Evolutionary conservation across 1,139 yeast species (phyloP).

Genomic region (Blastobotrys buckinghamii): DNA sequence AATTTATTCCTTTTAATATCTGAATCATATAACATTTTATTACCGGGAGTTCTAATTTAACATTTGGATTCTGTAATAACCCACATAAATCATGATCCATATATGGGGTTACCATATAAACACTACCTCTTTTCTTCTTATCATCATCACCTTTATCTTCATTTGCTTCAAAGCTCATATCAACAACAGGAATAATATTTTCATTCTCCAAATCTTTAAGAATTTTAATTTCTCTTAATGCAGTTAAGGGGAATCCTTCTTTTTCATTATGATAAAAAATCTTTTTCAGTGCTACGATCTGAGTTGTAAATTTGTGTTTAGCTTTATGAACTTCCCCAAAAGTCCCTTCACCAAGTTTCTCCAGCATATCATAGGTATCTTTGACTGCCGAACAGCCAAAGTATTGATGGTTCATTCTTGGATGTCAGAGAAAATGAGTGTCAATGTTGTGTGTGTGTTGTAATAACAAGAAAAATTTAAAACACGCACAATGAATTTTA

Average conservation of each 20-base stretch:
- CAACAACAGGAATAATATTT: slow-evolving; percentile 73
- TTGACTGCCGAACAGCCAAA: slow-evolving; percentile 32
- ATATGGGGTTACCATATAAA: slow-evolving; percentile 88
- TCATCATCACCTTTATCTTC: slow-evolving; percentile 24
- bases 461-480: background rate
- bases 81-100: slow-evolving; percentile 95
- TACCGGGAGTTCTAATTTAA: slow-evolving; percentile 54
- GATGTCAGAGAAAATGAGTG: background rate
- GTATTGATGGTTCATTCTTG: background rate
- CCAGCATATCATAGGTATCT: slow-evolving; percentile 47
- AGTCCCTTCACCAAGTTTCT: slow-evolving; percentile 88
- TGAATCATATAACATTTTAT: slow-evolving; percentile 83
- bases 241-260: slow-evolving; percentile 94
- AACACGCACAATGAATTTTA: background rate
- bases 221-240: slow-evolving; percentile 85
- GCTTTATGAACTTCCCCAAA: slow-evolving; percentile 81
- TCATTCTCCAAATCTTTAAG: slow-evolving; percentile 63
- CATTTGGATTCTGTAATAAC: slow-evolving; percentile 76
- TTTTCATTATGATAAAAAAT: slow-evolving; percentile 76
- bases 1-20: slow-evolving; percentile 70
- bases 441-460: no score
- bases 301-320: slow-evolving; percentile 41
- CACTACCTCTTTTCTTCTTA: slow-evolving; percentile 34
- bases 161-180: slow-evolving; percentile 43
- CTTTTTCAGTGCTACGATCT: slow-evolving; percentile 79